phyloP scores from a whole-genome alignment of 2,329 filamentous ascomycete genomes.

The Talaromyces amestolkiae region DNA sequence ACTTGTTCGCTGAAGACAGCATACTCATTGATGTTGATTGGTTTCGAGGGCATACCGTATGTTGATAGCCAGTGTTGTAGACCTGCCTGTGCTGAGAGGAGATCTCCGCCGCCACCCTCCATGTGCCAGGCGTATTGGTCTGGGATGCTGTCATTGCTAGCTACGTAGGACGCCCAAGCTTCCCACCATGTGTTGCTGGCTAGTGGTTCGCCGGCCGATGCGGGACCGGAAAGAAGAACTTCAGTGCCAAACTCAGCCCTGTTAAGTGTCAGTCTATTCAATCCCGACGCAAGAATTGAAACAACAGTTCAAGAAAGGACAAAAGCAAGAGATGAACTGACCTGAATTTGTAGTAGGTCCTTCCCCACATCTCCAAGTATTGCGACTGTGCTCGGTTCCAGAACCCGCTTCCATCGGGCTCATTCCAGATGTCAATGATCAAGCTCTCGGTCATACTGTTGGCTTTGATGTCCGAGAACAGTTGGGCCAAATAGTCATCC shows the following conservation, averaged over 20 bases:
- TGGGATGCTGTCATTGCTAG: conserved; percentile 1
- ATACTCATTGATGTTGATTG: conserved; percentile 53
- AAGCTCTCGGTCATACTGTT: conserved; percentile 28
- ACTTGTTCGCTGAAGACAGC: conserved; percentile 42
- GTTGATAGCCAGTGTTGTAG: conserved; percentile 6
- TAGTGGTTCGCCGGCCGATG: conserved; percentile 34
- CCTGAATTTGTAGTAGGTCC: conserved; percentile 17
- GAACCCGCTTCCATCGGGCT: conserved; percentile 47
- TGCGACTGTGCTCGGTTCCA: conserved; percentile 38
- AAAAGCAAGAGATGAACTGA: not conserved
- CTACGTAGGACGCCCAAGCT: conserved; percentile 8
- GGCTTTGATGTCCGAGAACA: conserved; percentile 22
- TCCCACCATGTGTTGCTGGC: conserved; percentile 34
- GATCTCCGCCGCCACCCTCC: conserved; percentile 9
- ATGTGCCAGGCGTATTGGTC: conserved; percentile 13
- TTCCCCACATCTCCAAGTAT: conserved; percentile 15
- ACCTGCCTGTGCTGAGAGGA: not conserved
- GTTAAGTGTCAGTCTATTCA: conserved; percentile 28
- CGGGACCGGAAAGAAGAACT: conserved; percentile 39
- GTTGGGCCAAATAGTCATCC: conserved; percentile 20
- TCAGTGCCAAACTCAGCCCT: conserved; percentile 11
- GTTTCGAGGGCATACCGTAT: conserved; percentile 33
- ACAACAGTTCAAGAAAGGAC: not conserved
- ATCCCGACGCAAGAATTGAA: conserved; percentile 42
- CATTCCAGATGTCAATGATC: conserved; percentile 55